Evolutionary conservation across 495 filamentous ascomycete genomes (phyloP), one percentile per base, ranked within the genome.

Genomic region (Penicillium ucsense): DNA sequence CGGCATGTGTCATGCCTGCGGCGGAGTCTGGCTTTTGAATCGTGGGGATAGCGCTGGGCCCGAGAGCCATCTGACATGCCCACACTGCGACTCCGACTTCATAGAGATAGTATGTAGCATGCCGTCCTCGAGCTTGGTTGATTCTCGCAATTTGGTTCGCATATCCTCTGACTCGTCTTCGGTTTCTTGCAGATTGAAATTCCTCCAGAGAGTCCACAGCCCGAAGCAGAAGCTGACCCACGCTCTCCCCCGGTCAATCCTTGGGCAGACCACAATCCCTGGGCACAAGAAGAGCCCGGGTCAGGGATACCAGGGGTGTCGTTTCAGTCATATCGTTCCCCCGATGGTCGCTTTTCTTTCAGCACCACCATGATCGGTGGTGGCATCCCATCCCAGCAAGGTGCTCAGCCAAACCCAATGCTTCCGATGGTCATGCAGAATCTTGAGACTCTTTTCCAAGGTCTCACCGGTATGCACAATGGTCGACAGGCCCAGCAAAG

Each of bases 1-100:
- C 20, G 81, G 95, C 40, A 86, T 75, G 57, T 98, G 92, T 62
- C 88, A 96, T 63, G 55, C 66, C 33, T 97, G 92, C 71, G 55
- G 74, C 35, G 71, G 83, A 39, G 84, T 95, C 55, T 96, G 87
- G 88, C 83, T 79, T 49, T 71, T 77, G 45, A 78, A 86, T 4
- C 12, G 12, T 12, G 8, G 41, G 27, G 30, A 33, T 12, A 31
- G 34, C 10, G 20, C 20, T 20, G 31, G 41, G 12, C 28, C n/a
- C 55, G 74, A 84, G 46, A 69, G 74, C 51, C 78, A 75, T 33
- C 64, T 94, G 43, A 63, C 61, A 8, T 98, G 92, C 52, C 89
- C 90, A n/a, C 57, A 65, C 6, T 98, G 92, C 59, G 49, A 72
- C 8, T 77, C 79, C n/a, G 86, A 94, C 5, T 81, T 86, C 60